A percentile compares a stretch with the other conserved stretches of the same genome.
Evolutionary conservation across 768 basidiomycete species (phyloP).

Genomic region (Polyporus arcularius): DNA sequence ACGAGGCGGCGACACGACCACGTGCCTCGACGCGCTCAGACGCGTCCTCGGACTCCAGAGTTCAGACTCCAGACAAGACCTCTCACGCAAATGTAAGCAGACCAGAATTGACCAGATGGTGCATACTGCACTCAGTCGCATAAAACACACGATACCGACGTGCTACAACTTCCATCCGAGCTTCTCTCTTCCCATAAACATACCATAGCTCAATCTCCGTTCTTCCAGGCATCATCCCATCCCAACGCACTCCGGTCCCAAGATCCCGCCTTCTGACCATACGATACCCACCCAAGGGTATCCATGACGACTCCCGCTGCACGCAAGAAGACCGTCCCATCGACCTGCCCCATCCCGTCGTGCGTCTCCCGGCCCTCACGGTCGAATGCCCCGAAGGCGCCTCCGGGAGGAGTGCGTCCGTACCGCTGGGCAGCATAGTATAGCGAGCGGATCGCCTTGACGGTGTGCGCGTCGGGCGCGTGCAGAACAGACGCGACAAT

Average conservation of each 20-base stretch:
- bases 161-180: too few relatives aligned
- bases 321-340: constrained; percentile 59
- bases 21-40: constrained; percentile 4
- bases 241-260: constrained; percentile 63
- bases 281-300: constrained; percentile 54
- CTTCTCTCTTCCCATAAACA: too few relatives aligned
- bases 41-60: too few relatives aligned
- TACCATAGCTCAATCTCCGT: constrained; percentile 22
- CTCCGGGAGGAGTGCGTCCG: constrained; percentile 42
- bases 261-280: constrained; percentile 48
- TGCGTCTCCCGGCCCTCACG: constrained; percentile 47
- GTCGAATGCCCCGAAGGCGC: constrained; percentile 45
- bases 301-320: constrained; percentile 60
- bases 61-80: too few relatives aligned
- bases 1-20: constrained; percentile 17
- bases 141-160: too few relatives aligned
- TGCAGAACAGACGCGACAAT: constrained; percentile 48
- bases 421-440: constrained; percentile 50
- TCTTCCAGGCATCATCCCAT: constrained; percentile 62
- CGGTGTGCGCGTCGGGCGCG: constrained; percentile 50
- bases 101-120: too few relatives aligned
- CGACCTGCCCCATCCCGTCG: constrained; percentile 42
- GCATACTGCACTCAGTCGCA: too few relatives aligned
- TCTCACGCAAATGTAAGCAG: too few relatives aligned
- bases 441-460: constrained; percentile 42